Evolutionary conservation across 306 rosid species (phyloP).

Genomic region (Crotalaria pallida): DNA sequence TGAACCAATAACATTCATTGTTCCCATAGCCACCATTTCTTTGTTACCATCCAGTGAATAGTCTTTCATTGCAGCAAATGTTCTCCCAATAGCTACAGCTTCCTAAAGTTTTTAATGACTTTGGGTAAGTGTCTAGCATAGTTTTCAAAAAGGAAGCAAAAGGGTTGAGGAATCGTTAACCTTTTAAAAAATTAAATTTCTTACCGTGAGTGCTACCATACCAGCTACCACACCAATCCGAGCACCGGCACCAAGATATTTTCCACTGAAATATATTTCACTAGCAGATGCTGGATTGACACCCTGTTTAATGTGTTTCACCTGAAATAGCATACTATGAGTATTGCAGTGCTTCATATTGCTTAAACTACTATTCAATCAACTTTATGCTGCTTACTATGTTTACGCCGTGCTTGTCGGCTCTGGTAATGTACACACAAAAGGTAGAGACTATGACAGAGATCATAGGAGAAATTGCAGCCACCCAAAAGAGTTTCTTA

Average conservation of each 20-base stretch:
- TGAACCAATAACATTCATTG: slow-evolving; percentile 81
- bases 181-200: too few species aligned
- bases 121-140: background rate
- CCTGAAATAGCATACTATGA: slow-evolving; percentile 36
- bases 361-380: background rate
- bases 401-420: slow-evolving; percentile 60
- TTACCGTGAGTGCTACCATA: slow-evolving; percentile 75
- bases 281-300: slow-evolving; percentile 59
- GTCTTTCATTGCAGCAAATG: slow-evolving; percentile 82
- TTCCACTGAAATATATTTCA: slow-evolving; percentile 61
- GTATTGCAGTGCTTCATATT: background rate
- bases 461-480: slow-evolving; percentile 78
- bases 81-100: slow-evolving; percentile 93
- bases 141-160: background rate
- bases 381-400: slow-evolving; percentile 50
- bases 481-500: slow-evolving; percentile 68
- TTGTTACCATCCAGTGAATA: slow-evolving; percentile 77
- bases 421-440: slow-evolving; percentile 61
- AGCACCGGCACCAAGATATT: slow-evolving; percentile 44
- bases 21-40: slow-evolving; percentile 94
- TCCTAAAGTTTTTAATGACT: slow-evolving; percentile 40
- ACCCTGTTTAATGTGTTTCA: slow-evolving; percentile 44
- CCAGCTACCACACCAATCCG: slow-evolving; percentile 63
- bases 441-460: slow-evolving; percentile 68
- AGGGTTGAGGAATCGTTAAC: background rate